Percentiles rank a stretch among this genome's conserved stretches.
Conservation (phyloP, 176 grass and related monocot species). For the Oropetium thomaeum region DNA sequence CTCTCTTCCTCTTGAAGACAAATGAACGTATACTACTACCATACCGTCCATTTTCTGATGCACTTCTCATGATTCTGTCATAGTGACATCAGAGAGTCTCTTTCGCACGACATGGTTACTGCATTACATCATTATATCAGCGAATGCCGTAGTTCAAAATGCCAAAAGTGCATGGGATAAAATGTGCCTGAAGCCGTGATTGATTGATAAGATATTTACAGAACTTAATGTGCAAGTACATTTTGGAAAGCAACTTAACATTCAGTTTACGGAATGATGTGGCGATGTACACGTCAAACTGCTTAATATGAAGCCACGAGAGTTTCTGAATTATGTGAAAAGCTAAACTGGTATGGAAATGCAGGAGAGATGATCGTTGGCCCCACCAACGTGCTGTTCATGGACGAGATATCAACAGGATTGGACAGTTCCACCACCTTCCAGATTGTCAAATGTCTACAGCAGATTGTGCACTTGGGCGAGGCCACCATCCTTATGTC, state of each 20-base stretch:
- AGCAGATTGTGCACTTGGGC: conserved; percentile 95
- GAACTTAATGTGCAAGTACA: background rate
- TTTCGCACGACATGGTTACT: background rate
- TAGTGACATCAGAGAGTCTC: background rate
- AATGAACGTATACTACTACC: background rate
- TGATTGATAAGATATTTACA: background rate
- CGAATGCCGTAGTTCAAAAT: background rate
- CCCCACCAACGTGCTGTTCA: conserved; percentile 92
- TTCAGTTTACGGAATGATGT: background rate
- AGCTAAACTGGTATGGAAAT: conserved; percentile 11
- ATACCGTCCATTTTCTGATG: background rate
- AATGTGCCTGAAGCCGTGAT: background rate
- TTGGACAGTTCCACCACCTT: conserved; percentile 95
- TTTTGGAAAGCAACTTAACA: background rate
- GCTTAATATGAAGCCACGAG: background rate
- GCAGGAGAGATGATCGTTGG: conserved; percentile 98
- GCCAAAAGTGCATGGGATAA: background rate
- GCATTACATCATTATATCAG: background rate
- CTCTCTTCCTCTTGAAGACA: background rate
- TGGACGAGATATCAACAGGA: conserved; percentile 99
- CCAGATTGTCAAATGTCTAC: conserved; percentile 94
- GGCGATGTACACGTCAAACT: background rate
- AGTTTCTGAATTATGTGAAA: background rate
- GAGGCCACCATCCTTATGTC: conserved; percentile 99
- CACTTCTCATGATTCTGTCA: background rate